These are phyloP conservation scores for Penicillium cataractarum DNA, from an alignment of 495 filamentous ascomycete genomes.

Conservation along the genomic window DNA sequence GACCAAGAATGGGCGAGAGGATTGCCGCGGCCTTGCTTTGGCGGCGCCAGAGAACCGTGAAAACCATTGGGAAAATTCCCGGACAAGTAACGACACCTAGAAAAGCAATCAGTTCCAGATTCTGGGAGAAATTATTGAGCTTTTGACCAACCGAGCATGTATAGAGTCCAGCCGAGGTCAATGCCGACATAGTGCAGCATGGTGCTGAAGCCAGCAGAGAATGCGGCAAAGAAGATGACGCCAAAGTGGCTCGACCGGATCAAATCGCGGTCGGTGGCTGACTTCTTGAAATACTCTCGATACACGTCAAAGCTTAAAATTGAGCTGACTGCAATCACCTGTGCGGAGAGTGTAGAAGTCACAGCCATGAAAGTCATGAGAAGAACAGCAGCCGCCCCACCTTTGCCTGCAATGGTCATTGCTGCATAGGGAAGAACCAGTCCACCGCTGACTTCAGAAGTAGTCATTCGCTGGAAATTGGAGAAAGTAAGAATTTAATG, in stretches of 20 bases:
- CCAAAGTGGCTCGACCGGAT: conserved; percentile 46
- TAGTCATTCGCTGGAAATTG: conserved; percentile 38
- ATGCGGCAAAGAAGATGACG: conserved; percentile 49
- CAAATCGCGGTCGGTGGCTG: conserved; percentile 41
- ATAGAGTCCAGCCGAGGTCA: conserved; percentile 39
- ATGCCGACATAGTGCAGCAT: conserved; percentile 45
- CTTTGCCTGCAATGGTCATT: conserved; percentile 46
- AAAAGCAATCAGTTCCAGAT: not conserved
- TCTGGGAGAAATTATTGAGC: not conserved
- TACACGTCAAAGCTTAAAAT: conserved; percentile 49
- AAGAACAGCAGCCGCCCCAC: conserved; percentile 43
- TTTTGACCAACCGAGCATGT: conserved; percentile 42
- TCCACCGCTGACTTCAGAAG: conserved; percentile 41
- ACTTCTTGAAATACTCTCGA: conserved; percentile 48
- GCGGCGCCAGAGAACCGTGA: conserved; percentile 53
- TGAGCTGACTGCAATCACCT: conserved; percentile 48
- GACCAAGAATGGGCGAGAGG: conserved; percentile 45
- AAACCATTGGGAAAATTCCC: conserved; percentile 53
- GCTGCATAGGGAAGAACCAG: conserved; percentile 49
- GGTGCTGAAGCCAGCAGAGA: conserved; percentile 41
- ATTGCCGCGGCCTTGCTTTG: conserved; percentile 50
- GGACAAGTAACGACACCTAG: conserved; percentile 46
- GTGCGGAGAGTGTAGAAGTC: conserved; percentile 47
- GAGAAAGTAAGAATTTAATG: not conserved
- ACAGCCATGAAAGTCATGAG: conserved; percentile 52